Base-by-base conservation (phyloP, 2,329 filamentous ascomycete species). In the Trichoderma breve region DNA sequence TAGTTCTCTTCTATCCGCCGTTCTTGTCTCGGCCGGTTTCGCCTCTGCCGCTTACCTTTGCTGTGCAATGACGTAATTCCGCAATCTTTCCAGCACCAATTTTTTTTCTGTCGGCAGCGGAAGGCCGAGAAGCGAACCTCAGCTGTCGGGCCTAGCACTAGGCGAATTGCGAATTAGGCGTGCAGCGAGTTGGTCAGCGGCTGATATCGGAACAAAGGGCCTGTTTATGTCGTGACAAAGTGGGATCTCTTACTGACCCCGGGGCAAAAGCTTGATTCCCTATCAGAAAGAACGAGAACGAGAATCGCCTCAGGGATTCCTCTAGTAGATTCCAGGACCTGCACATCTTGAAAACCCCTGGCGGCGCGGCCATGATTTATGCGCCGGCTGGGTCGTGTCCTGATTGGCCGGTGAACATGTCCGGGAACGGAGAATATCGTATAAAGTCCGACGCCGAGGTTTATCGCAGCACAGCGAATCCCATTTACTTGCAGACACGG, bases 311-410 rank as follows among this genome's bases (percentile, higher is more conserved):
- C 26, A 30, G 15, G n/a, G 55, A 32, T 6, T 6, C 26, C 21
- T 67, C 53, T 32, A 68, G 65, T 9, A 60, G 24, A 47, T 68
- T 68, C 65, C 65, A 60, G 30, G 24, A 47, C 28, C 62, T 24
- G 62, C 39, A n/a, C 6, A 14, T 36, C 34, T 36, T 7, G 6
- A 36, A 0, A 30, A 28, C 21, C 21, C 18, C 64, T 51, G 63
- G 55, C 66, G 66, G 57, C 47, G n/a, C 66, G 66, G 66, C 57
- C 66, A 53, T 47, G 39, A 15, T 70, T 70, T 70, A 70, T 70
- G 36, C 39, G 57, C 57, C 66, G 66, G 66, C n/a, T 28, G 15
- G 30, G 21, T 14, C 57, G 34, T 24, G 14, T 3, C 6, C 39
- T 62, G 57, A 70, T 70, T 70, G 57, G 66, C 39, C 18, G 26